Evolutionary conservation across 352 stramenopile species (phyloP).

Genomic region (Phytophthora hybrid): DNA sequence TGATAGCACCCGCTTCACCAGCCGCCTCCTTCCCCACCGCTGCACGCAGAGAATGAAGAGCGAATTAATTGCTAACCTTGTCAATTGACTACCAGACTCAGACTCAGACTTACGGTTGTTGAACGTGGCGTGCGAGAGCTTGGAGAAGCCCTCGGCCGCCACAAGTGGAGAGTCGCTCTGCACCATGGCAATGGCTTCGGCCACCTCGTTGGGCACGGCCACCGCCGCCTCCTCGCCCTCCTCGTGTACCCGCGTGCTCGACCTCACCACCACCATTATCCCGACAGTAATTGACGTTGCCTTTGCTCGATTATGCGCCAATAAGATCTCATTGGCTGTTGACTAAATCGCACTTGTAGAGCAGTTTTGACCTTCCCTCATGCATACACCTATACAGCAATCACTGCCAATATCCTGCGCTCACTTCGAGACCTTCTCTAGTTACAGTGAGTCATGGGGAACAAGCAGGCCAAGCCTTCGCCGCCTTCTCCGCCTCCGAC

Average conservation of each 20-base stretch:
- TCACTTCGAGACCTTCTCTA: slow-evolving; percentile 2
- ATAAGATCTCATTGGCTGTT: background rate
- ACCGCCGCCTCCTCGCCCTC: slow-evolving; percentile 48
- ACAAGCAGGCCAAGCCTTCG: slow-evolving; percentile 83
- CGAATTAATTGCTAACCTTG: background rate
- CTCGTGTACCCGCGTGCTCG: slow-evolving; percentile 59
- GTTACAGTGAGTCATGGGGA: slow-evolving; percentile 59
- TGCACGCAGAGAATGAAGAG: slow-evolving; percentile 21
- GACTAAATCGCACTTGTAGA: background rate
- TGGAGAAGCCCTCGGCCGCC: slow-evolving; percentile 67
- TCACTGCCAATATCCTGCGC: background rate
- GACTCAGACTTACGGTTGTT: slow-evolving; percentile 62
- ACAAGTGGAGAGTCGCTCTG: slow-evolving; percentile 65
- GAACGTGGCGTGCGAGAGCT: slow-evolving; percentile 80
- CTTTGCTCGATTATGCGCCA: background rate
- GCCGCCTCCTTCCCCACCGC: slow-evolving; percentile 74
- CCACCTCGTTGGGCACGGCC: slow-evolving; percentile 52
- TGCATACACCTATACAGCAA: background rate
- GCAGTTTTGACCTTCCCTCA: background rate
- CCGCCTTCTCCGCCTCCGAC: slow-evolving; percentile 35
- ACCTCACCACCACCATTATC: slow-evolving; percentile 52
- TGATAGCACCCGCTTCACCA: slow-evolving; percentile 61
- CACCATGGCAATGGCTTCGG: slow-evolving; percentile 68
- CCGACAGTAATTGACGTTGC: no score
- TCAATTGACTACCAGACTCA: background rate